phyloP scores from a whole-genome alignment of 2,329 filamentous ascomycete genomes.

The Blastomyces gilchristii region DNA sequence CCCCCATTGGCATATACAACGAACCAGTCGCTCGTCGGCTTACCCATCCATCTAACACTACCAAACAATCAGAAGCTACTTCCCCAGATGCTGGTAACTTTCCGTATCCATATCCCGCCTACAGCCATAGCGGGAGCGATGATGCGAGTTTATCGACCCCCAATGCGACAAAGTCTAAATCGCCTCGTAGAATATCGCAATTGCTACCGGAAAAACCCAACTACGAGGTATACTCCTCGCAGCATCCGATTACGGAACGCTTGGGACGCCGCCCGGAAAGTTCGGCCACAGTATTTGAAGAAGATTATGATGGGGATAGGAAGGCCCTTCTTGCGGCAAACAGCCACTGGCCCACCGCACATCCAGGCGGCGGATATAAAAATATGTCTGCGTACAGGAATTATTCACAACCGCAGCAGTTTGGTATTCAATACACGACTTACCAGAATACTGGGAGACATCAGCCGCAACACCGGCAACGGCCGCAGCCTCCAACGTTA shows the following conservation, averaged over 20 bases:
- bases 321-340: background rate
- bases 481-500: constrained; percentile 1
- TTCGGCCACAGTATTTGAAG: constrained; percentile 30
- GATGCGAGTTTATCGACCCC: constrained; percentile 15
- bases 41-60: background rate
- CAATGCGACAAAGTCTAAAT: constrained; percentile 25
- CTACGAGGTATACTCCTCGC: constrained; percentile 30
- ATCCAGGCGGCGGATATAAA: background rate
- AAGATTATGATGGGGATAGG: constrained; percentile 26
- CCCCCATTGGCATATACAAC: constrained; percentile 15
- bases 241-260: constrained; percentile 25
- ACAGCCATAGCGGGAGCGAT: background rate
- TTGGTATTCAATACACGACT: background rate
- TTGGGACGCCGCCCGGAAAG: constrained; percentile 21
- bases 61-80: background rate
- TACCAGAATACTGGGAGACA: background rate
- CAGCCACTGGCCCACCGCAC: background rate
- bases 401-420: no score
- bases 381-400: background rate
- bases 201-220: constrained; percentile 28
- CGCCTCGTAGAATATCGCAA: constrained; percentile 30
- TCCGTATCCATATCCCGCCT: background rate
- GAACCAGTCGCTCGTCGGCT: constrained; percentile 4
- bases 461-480: background rate
- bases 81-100: background rate